These are phyloP conservation scores for Coelastrella sp. DNA, from an alignment of 139 green algal genomes.

Conservation along the genomic window DNA sequence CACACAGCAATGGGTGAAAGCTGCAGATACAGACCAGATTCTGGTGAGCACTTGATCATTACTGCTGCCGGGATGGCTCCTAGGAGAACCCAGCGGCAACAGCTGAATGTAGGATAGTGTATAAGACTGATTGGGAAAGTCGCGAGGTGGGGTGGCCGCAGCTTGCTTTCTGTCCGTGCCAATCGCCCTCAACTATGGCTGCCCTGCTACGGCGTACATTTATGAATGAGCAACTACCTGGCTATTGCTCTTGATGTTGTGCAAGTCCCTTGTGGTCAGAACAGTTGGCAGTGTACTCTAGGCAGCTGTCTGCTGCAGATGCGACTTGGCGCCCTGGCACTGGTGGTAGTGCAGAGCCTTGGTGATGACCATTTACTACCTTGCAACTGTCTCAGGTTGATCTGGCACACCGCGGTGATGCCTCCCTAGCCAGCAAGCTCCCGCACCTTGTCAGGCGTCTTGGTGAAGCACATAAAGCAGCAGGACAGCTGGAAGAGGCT, in stretches of 20 bases:
- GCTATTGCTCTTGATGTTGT: too few relatives aligned
- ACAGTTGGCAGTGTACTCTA: too few relatives aligned
- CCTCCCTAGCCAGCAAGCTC: constrained; percentile 15
- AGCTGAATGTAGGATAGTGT: neutral
- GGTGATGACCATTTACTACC: too few relatives aligned
- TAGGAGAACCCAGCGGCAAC: neutral
- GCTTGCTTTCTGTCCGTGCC: too few relatives aligned
- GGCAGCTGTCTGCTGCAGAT: too few relatives aligned
- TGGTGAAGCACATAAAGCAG: constrained; percentile 40
- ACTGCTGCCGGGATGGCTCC: too few relatives aligned
- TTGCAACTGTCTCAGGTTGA: constrained; percentile 18
- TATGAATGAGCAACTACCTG: neutral
- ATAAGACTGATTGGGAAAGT: too few relatives aligned
- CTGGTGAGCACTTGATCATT: constrained; percentile 16
- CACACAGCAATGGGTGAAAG: constrained; percentile 52
- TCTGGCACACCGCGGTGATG: constrained; percentile 37
- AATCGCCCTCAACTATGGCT: too few relatives aligned
- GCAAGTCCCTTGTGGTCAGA: too few relatives aligned
- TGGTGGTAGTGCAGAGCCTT: neutral
- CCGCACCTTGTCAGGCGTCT: constrained; percentile 21
- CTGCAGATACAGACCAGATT: constrained; percentile 28
- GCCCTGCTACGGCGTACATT: neutral
- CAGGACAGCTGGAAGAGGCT: constrained; percentile 59
- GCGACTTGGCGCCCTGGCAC: neutral
- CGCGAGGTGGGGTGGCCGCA: too few relatives aligned